These are phyloP conservation scores for Ceratocystis huliohia DNA, from an alignment of 2,329 filamentous ascomycete species.

Conservation along the genomic window DNA sequence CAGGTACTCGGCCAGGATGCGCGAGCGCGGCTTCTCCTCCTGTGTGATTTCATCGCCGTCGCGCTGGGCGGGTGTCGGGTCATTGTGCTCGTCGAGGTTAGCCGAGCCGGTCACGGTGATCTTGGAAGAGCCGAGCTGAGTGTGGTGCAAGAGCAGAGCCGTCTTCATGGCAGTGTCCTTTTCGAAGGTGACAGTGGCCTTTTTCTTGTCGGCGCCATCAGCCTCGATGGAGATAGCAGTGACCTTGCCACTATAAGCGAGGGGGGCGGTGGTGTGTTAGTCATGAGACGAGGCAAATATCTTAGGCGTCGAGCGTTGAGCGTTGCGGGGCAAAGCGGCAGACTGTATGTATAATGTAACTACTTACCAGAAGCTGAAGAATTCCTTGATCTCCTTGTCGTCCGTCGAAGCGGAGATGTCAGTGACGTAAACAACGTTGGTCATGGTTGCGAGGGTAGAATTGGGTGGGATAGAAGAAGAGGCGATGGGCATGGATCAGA, in stretches of 20 bases:
- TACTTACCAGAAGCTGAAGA: constrained; percentile 84
- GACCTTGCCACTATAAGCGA: constrained; percentile 66
- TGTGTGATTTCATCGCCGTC: constrained; percentile 61
- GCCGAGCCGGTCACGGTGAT: constrained; percentile 61
- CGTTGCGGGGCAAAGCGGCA: not conserved
- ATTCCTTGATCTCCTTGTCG: constrained; percentile 86
- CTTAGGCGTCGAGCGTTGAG: not conserved
- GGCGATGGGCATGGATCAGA: not conserved
- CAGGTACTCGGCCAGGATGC: constrained; percentile 92
- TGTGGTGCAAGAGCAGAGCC: constrained; percentile 91
- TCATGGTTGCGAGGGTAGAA: constrained; percentile 34
- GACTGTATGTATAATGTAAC: constrained; percentile 24
- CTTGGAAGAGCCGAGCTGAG: constrained; percentile 75
- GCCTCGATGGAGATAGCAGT: constrained; percentile 63
- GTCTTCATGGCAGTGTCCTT: constrained; percentile 96
- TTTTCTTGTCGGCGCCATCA: constrained; percentile 50
- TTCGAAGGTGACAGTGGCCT: constrained; percentile 88
- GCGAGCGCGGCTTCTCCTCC: constrained; percentile 90
- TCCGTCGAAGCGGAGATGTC: constrained; percentile 72
- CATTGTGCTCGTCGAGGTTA: constrained; percentile 47
- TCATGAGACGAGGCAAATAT: not conserved
- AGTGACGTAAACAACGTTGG: constrained; percentile 68
- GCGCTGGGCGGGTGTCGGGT: constrained; percentile 27
- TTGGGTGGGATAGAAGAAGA: constrained; percentile 15
- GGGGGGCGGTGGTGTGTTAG: not conserved